Conservation (phyloP, 2,329 filamentous ascomycete genomes). For the Sporothrix luriei region DNA sequence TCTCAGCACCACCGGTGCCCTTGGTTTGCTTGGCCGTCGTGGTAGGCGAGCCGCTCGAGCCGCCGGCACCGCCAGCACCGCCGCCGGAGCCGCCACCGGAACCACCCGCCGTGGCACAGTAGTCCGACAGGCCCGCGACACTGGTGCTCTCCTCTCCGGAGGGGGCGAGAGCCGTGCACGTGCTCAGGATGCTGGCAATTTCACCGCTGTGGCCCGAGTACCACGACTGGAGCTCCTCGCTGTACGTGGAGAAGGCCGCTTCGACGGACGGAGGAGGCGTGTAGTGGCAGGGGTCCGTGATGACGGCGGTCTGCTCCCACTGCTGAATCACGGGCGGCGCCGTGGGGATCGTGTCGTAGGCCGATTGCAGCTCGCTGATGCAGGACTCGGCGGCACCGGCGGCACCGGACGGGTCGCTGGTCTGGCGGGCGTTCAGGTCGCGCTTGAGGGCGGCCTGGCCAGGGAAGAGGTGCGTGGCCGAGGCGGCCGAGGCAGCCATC, state of each 20-base stretch:
- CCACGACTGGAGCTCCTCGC: slow-evolving; percentile 38
- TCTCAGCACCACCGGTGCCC: background rate
- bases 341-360: slow-evolving; percentile 38
- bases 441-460: slow-evolving; percentile 33
- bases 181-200: slow-evolving; percentile 36
- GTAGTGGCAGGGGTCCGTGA: slow-evolving; percentile 39
- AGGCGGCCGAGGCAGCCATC: slow-evolving; percentile 37
- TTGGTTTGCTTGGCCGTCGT: background rate
- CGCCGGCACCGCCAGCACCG: background rate
- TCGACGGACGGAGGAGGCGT: slow-evolving; percentile 33
- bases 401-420: slow-evolving; percentile 25
- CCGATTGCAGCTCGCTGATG: slow-evolving; percentile 33
- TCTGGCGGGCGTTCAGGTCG: slow-evolving; percentile 38
- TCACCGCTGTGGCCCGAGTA: slow-evolving; percentile 36
- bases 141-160: slow-evolving; percentile 5
- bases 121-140: background rate
- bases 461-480: slow-evolving; percentile 35
- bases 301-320: slow-evolving; percentile 35
- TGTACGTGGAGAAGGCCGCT: slow-evolving; percentile 37
- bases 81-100: background rate
- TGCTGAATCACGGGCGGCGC: slow-evolving; percentile 35
- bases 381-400: slow-evolving; percentile 32
- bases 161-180: slow-evolving; percentile 38
- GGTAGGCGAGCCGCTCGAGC: background rate
- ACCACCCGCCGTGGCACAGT: slow-evolving; percentile 4